Evolutionary conservation across 306 rosid species (phyloP).

Genomic region (Hippophae gyantsensis): DNA sequence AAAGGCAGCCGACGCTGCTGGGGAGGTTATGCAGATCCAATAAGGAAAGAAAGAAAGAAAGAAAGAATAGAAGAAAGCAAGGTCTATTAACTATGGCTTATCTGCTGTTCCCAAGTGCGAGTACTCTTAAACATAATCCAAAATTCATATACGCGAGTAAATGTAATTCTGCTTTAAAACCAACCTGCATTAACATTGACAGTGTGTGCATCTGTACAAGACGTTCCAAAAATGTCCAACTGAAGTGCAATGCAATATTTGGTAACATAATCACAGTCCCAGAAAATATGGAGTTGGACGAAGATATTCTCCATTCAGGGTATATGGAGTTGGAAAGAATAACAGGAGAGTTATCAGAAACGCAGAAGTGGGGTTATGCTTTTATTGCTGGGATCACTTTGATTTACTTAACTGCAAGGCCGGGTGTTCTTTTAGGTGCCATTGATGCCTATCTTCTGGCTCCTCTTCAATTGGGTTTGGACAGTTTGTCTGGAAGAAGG

Average conservation of each 20-base stretch:
- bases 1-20: slow-evolving; percentile 27
- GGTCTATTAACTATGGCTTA: slow-evolving; percentile 44
- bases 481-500: slow-evolving; percentile 60
- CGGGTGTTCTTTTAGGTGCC: slow-evolving; percentile 88
- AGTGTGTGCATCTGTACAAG: slow-evolving; percentile 29
- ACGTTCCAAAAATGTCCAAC: slow-evolving; percentile 23
- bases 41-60: slow-evolving; percentile 1
- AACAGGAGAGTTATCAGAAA: slow-evolving; percentile 43
- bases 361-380: slow-evolving; percentile 54
- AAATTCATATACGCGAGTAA: slow-evolving; percentile 23
- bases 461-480: slow-evolving; percentile 70
- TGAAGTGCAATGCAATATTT: slow-evolving; percentile 45
- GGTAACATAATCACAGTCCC: slow-evolving; percentile 21
- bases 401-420: slow-evolving; percentile 83
- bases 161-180: slow-evolving; percentile 33
- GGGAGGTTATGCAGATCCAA: slow-evolving; percentile 1
- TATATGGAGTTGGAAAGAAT: slow-evolving; percentile 33
- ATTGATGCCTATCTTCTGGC: slow-evolving; percentile 85
- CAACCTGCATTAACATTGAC: slow-evolving; percentile 7
- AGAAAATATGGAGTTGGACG: slow-evolving; percentile 17
- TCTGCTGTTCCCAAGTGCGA: slow-evolving; percentile 38
- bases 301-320: slow-evolving; percentile 39
- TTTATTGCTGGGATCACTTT: slow-evolving; percentile 54
- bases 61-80: slow-evolving; percentile 2
- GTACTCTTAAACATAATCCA: slow-evolving; percentile 36